Evolutionary conservation across 2,329 filamentous ascomycete genomes (phyloP).

Genomic region (Colletotrichum orchidophilum): DNA sequence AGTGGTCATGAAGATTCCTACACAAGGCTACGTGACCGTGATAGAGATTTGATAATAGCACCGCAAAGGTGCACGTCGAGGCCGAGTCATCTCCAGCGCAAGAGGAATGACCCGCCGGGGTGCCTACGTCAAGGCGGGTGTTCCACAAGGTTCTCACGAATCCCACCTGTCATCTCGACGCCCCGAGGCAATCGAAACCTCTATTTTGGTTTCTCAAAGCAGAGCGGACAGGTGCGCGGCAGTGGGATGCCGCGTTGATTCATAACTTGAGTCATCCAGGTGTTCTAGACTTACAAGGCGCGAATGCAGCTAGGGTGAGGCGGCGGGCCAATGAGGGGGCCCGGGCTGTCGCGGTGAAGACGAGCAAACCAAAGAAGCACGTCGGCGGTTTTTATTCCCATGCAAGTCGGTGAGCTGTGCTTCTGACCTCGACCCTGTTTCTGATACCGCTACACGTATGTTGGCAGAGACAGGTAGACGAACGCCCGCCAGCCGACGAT

Average conservation of each 20-base stretch:
- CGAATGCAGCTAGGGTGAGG: constrained; percentile 7
- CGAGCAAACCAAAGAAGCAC: not conserved
- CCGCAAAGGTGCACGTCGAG: not conserved
- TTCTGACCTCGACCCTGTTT: constrained; percentile 20
- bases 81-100: not conserved
- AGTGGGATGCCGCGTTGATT: constrained; percentile 12
- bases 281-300: constrained; percentile 9
- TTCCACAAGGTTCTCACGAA: not conserved
- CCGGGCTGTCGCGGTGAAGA: constrained; percentile 11
- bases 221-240: not conserved
- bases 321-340: constrained; percentile 15
- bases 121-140: not conserved
- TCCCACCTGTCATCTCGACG: not conserved
- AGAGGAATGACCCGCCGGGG: not conserved
- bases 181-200: not conserved
- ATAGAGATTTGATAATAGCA: not conserved
- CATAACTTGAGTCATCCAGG: constrained; percentile 17
- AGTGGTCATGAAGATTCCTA: not conserved
- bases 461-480: not conserved
- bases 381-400: constrained; percentile 1
- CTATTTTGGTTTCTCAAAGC: not conserved
- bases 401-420: constrained; percentile 24
- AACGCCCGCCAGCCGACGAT: not conserved
- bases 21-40: not conserved
- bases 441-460: not conserved